A percentile compares a stretch with the other conserved stretches of the same genome.
Conservation (phyloP, 2,329 filamentous ascomycete species). For the Aspergillus phoenicis region DNA sequence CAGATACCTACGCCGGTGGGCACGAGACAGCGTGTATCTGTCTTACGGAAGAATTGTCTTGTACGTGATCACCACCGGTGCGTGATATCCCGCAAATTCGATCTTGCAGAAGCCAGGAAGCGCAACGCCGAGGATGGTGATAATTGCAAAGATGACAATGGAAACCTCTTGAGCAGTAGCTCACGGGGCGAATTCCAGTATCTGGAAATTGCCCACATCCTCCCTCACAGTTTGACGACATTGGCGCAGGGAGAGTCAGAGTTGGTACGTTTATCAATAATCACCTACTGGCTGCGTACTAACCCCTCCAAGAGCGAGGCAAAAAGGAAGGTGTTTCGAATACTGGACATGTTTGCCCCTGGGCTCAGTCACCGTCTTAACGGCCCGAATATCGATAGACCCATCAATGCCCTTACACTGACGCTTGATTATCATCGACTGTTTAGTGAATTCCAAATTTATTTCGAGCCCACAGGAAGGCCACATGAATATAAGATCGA, state of each 20-base stretch:
- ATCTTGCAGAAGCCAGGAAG: slow-evolving; percentile 9
- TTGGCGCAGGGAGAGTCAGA: slow-evolving; percentile 20
- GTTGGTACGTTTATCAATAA: slow-evolving; percentile 14
- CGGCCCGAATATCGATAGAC: slow-evolving; percentile 23
- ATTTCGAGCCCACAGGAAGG: slow-evolving; percentile 21
- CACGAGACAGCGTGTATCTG: slow-evolving; percentile 13
- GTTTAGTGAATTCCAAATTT: slow-evolving; percentile 25
- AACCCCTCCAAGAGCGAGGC: slow-evolving; percentile 12
- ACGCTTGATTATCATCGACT: slow-evolving; percentile 20
- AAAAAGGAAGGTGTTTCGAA: slow-evolving; percentile 19
- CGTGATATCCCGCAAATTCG: slow-evolving; percentile 21
- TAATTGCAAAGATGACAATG: slow-evolving; percentile 23
- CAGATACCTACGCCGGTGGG: background rate
- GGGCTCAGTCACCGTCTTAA: slow-evolving; percentile 21
- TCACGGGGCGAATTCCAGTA: slow-evolving; percentile 17
- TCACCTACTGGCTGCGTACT: background rate
- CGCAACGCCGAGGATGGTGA: slow-evolving; percentile 3
- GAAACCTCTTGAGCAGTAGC: slow-evolving; percentile 19
- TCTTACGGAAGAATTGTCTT: slow-evolving; percentile 16
- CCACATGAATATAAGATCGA: slow-evolving; percentile 24
- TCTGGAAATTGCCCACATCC: slow-evolving; percentile 28
- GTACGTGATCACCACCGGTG: slow-evolving; percentile 21
- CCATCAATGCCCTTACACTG: slow-evolving; percentile 23
- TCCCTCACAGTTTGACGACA: slow-evolving; percentile 26
- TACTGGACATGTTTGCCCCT: slow-evolving; percentile 25